Conservation (phyloP, 257 asterid species). For the Nicotiana sylvestris region DNA sequence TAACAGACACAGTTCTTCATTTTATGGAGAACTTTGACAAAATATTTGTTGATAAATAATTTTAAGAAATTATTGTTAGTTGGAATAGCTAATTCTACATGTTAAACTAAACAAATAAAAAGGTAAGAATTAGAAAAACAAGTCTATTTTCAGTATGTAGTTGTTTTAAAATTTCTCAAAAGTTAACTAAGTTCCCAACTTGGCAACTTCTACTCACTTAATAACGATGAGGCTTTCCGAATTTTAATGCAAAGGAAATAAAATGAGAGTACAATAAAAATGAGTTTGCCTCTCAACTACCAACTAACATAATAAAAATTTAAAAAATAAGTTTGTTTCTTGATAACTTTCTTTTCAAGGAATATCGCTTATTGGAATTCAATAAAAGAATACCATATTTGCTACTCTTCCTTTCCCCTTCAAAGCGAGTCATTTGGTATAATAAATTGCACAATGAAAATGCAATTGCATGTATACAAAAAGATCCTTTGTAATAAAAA, state of each 20-base stretch:
- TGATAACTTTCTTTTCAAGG: background rate
- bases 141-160: background rate
- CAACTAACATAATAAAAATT: background rate
- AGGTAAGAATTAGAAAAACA: background rate
- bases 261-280: background rate
- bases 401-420: background rate
- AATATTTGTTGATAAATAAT: background rate
- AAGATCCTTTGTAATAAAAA: background rate
- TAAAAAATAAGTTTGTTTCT: background rate
- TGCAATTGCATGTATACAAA: background rate
- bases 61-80: background rate
- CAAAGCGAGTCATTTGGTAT: background rate
- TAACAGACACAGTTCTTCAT: background rate
- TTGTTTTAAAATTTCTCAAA: background rate
- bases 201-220: background rate
- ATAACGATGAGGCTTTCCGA: background rate
- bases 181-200: background rate
- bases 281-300: background rate
- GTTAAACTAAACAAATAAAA: background rate
- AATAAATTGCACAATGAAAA: background rate
- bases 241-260: background rate
- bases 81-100: background rate
- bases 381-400: background rate
- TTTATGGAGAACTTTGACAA: background rate
- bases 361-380: background rate